phyloP scores from a whole-genome alignment of 2,329 filamentous ascomycete genomes.

The Kalaharituber pfeilii region DNA sequence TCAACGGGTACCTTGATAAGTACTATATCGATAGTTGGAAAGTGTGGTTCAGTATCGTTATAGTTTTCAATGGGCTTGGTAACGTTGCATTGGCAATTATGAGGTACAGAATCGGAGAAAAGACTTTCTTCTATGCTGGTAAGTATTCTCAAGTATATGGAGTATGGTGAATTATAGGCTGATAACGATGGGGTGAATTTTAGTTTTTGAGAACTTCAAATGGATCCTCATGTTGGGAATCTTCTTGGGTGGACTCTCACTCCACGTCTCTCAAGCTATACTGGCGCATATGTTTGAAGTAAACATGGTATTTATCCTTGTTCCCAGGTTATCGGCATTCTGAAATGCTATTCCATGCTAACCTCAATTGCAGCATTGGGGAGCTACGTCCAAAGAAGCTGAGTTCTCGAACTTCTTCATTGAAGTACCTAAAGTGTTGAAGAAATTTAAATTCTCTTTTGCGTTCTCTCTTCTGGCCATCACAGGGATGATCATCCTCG shows the following conservation, averaged over 20 bases:
- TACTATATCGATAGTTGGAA: slow-evolving; percentile 66
- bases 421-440: slow-evolving; percentile 61
- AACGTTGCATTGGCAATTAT: slow-evolving; percentile 55
- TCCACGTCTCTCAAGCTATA: slow-evolving; percentile 66
- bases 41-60: slow-evolving; percentile 63
- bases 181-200: no score
- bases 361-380: slow-evolving; percentile 36
- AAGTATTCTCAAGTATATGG: slow-evolving; percentile 26
- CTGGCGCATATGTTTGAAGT: slow-evolving; percentile 70
- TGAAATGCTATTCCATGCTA: slow-evolving; percentile 6
- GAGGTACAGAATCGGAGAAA: slow-evolving; percentile 53
- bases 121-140: slow-evolving; percentile 37
- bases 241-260: slow-evolving; percentile 64
- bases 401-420: slow-evolving; percentile 73
- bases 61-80: slow-evolving; percentile 59
- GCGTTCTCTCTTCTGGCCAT: slow-evolving; percentile 43
- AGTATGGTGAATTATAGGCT: neutral
- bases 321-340: slow-evolving; percentile 4
- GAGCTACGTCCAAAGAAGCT: slow-evolving; percentile 65
- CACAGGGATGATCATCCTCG: slow-evolving; percentile 45
- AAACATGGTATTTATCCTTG: slow-evolving; percentile 43
- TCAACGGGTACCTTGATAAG: slow-evolving; percentile 59
- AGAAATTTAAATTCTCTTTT: slow-evolving; percentile 61
- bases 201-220: slow-evolving; percentile 39
- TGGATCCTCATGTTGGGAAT: slow-evolving; percentile 59